Evolutionary conservation across 73 alveolate genomes (phyloP).

Genomic region (Paraurostyla sp.): DNA sequence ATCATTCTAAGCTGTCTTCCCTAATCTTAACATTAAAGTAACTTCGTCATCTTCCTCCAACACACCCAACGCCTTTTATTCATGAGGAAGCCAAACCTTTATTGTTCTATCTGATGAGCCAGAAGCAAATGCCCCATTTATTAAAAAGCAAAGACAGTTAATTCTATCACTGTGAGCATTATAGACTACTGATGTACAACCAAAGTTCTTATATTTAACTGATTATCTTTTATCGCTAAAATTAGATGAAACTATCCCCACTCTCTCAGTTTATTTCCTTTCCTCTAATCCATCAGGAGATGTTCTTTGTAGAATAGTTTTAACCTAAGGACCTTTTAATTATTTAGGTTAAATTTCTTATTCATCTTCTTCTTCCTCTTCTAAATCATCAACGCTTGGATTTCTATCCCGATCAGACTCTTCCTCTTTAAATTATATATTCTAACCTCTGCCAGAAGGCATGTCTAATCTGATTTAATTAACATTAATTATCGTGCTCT

Average conservation of each 20-base stretch:
- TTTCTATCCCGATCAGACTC: background rate
- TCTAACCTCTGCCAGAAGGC: slow-evolving; percentile 3
- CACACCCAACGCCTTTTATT: slow-evolving; percentile 2
- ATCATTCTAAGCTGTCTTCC: slow-evolving; percentile 4
- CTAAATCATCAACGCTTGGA: slow-evolving; percentile 44
- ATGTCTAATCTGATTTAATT: slow-evolving; percentile 20
- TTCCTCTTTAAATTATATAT: background rate
- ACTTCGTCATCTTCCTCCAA: slow-evolving; percentile 51
- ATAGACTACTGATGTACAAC: slow-evolving; percentile 5
- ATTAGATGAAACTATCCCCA: background rate
- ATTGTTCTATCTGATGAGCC: slow-evolving; percentile 50
- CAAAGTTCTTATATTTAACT: slow-evolving; percentile 32
- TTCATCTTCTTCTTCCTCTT: slow-evolving; percentile 43
- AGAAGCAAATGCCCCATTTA: slow-evolving; percentile 23
- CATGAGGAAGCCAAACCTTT: slow-evolving; percentile 49
- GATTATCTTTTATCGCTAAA: background rate
- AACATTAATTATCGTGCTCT: slow-evolving; percentile 8
- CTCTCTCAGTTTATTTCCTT: background rate
- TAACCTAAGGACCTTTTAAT: slow-evolving; percentile 30
- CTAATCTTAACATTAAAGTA: slow-evolving; percentile 7
- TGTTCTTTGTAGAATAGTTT: background rate
- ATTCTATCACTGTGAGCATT: slow-evolving; percentile 50
- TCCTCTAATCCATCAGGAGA: background rate
- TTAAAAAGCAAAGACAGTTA: slow-evolving; percentile 7
- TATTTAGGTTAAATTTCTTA: slow-evolving; percentile 28